Evolutionary conservation across 441 rosid genomes (phyloP).

Genomic region (Brassica balearica): DNA sequence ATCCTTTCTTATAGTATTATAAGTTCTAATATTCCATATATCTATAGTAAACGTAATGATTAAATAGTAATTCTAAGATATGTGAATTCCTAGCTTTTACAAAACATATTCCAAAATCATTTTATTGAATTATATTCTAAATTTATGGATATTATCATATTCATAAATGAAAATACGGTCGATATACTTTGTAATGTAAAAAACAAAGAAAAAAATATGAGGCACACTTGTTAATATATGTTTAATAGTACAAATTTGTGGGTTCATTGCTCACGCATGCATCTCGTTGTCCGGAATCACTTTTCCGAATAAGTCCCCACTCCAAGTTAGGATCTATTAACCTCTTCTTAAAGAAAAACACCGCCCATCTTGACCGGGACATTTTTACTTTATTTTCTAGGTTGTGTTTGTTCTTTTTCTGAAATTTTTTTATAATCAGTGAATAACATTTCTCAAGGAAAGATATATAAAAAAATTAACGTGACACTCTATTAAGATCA

Average conservation of each 20-base stretch:
- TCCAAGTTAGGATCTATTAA: slow-evolving; percentile 5
- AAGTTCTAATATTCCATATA: background rate
- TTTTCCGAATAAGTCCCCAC: slow-evolving; percentile 31
- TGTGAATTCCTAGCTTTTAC: background rate
- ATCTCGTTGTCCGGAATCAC: slow-evolving; percentile 39
- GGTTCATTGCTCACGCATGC: slow-evolving; percentile 31
- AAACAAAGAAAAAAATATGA: background rate
- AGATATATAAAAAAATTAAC: background rate
- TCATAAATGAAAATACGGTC: background rate
- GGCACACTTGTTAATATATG: background rate
- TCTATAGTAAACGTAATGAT: background rate
- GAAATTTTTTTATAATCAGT: background rate
- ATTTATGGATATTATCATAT: background rate
- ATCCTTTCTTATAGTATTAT: background rate
- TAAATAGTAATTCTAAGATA: background rate
- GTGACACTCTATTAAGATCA: slow-evolving; percentile 7
- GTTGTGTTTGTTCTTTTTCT: background rate
- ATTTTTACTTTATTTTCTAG: background rate
- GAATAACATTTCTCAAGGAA: background rate
- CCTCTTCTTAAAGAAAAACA: background rate
- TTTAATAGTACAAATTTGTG: background rate
- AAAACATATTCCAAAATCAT: background rate
- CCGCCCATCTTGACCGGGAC: slow-evolving; percentile 9
- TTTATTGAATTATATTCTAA: background rate
- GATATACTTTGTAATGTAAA: background rate